Evolutionary conservation across 345 rosid genomes (phyloP).

Genomic region (Theobroma cacao): DNA sequence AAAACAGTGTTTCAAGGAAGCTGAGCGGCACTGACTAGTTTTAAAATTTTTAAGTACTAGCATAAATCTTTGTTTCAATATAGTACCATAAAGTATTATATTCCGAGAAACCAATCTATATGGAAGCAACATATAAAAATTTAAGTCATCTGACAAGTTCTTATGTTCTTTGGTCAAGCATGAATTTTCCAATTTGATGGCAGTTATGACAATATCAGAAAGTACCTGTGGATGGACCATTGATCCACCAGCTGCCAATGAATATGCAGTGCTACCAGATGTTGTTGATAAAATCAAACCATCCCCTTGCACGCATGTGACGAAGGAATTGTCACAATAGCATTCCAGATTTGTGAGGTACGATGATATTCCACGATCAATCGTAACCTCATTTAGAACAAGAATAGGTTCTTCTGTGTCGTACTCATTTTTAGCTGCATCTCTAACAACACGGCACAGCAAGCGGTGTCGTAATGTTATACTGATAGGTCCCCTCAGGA

Average conservation of each 20-base stretch:
- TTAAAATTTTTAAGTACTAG: not conserved
- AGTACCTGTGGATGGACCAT: constrained; percentile 99
- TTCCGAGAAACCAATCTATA: not conserved
- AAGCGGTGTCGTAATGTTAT: constrained; percentile 88
- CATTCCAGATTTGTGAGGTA: constrained; percentile 97
- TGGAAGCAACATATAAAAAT: not conserved
- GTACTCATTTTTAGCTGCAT: constrained; percentile 65
- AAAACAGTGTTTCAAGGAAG: not conserved
- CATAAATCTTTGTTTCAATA: not conserved
- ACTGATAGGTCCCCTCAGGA: constrained; percentile 85
- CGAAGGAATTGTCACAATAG: constrained; percentile 88
- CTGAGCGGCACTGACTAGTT: not conserved
- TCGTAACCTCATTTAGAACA: constrained; percentile 96
- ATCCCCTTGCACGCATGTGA: constrained; percentile 98
- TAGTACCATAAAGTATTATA: not conserved
- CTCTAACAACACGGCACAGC: constrained; percentile 81
- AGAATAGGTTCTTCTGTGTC: constrained; percentile 78
- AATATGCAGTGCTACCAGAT: constrained; percentile 99
- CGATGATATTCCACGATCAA: constrained; percentile 95
- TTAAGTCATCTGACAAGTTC: not conserved
- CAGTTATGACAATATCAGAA: not conserved
- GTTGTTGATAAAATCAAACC: constrained; percentile 94
- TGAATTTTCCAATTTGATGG: not conserved
- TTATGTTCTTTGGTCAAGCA: not conserved
- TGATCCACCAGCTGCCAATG: constrained; percentile 98